Conservation (phyloP, 164 flowering plant genomes). For the Vitis vinifera region DNA sequence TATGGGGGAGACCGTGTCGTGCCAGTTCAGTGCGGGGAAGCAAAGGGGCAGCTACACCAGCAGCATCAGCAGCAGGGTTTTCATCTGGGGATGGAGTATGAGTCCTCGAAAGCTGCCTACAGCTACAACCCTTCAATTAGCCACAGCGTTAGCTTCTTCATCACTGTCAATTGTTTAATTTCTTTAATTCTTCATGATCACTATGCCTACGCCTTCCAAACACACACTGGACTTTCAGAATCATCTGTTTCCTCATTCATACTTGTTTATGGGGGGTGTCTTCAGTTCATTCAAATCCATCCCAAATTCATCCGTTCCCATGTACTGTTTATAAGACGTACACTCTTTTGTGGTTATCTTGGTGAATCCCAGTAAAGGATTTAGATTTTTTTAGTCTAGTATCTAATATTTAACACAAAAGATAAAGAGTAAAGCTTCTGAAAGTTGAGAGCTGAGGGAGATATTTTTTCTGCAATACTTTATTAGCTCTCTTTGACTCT, state of each 20-base stretch:
- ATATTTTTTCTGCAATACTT: conserved; percentile 5
- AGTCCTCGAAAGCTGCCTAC: conserved; percentile 42
- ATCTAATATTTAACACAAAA: too few relatives aligned
- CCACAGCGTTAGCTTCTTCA: conserved; percentile 38
- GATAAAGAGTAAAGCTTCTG: neutral
- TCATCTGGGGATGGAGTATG: conserved; percentile 49
- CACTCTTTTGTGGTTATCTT: too few relatives aligned
- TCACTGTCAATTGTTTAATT: neutral
- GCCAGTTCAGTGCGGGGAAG: conserved; percentile 44
- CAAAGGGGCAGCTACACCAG: conserved; percentile 20
- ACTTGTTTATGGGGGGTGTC: too few relatives aligned
- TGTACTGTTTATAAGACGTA: too few relatives aligned
- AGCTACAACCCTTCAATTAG: conserved; percentile 35
- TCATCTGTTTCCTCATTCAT: too few relatives aligned
- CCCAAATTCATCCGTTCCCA: too few relatives aligned
- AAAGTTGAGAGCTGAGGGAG: neutral
- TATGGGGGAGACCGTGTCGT: conserved; percentile 60
- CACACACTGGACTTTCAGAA: too few relatives aligned
- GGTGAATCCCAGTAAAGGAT: too few relatives aligned
- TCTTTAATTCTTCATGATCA: too few relatives aligned
- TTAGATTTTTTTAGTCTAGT: too few relatives aligned
- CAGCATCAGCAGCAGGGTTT: conserved; percentile 32
- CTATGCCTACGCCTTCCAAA: too few relatives aligned
- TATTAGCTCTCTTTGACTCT: conserved; percentile 7
- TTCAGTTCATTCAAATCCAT: too few relatives aligned